A percentile compares a stretch with the other conserved stretches of the same genome.
phyloP scores from a whole-genome alignment of 768 basidiomycete species.

The Lentinula lateritia region DNA sequence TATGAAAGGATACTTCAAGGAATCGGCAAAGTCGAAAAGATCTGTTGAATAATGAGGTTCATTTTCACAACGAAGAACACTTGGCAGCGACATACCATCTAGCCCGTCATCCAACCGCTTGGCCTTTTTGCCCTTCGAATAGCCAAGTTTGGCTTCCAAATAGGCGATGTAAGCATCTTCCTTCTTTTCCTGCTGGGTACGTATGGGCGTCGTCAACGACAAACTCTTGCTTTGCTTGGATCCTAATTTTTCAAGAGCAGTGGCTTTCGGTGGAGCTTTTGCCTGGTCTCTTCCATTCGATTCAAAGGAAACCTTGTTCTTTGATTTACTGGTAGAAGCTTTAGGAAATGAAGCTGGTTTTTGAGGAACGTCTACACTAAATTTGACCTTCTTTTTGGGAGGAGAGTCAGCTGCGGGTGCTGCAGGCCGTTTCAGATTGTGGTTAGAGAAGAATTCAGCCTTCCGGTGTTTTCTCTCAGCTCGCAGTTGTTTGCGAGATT shows the following conservation, averaged over 20 bases:
- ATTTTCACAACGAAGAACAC: not conserved
- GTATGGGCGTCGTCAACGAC: conserved; percentile 8
- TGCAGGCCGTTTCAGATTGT: conserved; percentile 26
- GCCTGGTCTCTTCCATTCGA: not conserved
- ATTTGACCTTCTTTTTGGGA: conserved; percentile 43
- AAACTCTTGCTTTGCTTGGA: not conserved
- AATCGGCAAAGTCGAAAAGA: conserved; percentile 47
- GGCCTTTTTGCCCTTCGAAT: conserved; percentile 38
- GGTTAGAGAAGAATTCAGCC: conserved; percentile 48
- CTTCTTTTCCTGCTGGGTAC: conserved; percentile 42
- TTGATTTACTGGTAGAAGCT: not conserved
- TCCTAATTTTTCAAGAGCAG: conserved; percentile 7
- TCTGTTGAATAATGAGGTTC: conserved; percentile 28
- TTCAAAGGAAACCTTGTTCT: conserved; percentile 9
- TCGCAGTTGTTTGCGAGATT: conserved; percentile 60
- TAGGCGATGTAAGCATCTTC: conserved; percentile 87
- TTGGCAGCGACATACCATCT: conserved; percentile 51
- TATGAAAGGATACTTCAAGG: conserved; percentile 18
- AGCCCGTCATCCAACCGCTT: conserved; percentile 71
- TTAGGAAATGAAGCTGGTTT: not conserved
- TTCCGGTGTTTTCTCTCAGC: conserved; percentile 55
- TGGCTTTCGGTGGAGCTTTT: not conserved
- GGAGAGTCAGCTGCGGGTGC: conserved; percentile 42
- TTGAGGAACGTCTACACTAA: conserved; percentile 7
- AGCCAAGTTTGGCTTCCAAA: conserved; percentile 73